A percentile compares a stretch with the other conserved stretches of the same genome.
These are phyloP conservation scores for Citrullus amarus DNA, from an alignment of 306 rosid species.

Conservation along the genomic window DNA sequence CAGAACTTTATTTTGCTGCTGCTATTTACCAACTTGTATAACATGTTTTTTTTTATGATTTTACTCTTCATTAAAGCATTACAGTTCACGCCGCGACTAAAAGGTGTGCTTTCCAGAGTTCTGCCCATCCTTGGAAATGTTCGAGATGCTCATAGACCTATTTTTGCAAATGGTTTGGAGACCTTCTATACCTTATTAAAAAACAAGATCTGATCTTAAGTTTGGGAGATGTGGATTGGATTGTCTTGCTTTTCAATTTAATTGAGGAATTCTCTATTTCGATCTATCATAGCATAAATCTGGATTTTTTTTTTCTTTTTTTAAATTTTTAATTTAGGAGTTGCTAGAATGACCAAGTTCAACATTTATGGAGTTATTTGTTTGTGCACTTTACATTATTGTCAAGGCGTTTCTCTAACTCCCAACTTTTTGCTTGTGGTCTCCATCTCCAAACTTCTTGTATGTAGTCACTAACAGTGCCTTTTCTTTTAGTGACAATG, in stretches of 20 bases:
- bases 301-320: too few relatives aligned
- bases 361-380: not conserved
- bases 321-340: not conserved
- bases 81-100: slow-evolving; percentile 83
- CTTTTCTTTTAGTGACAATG: not conserved
- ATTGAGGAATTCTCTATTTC: not conserved
- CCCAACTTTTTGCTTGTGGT: not conserved
- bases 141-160: slow-evolving; percentile 68
- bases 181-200: slow-evolving; percentile 14
- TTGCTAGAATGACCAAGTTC: not conserved
- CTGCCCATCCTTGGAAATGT: slow-evolving; percentile 92
- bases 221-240: not conserved
- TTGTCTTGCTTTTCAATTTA: not conserved
- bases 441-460: not conserved
- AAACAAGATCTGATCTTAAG: slow-evolving; percentile 10
- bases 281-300: not conserved
- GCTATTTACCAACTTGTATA: not conserved
- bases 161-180: slow-evolving; percentile 77
- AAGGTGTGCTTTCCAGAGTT: slow-evolving; percentile 87
- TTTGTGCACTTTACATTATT: not conserved
- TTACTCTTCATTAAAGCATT: slow-evolving; percentile 43
- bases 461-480: not conserved
- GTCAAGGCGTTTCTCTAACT: not conserved
- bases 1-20: not conserved
- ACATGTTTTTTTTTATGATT: slow-evolving; percentile 9